phyloP scores from a whole-genome alignment of 2,329 filamentous ascomycete species.

The Dothiorella sarmentorum region DNA sequence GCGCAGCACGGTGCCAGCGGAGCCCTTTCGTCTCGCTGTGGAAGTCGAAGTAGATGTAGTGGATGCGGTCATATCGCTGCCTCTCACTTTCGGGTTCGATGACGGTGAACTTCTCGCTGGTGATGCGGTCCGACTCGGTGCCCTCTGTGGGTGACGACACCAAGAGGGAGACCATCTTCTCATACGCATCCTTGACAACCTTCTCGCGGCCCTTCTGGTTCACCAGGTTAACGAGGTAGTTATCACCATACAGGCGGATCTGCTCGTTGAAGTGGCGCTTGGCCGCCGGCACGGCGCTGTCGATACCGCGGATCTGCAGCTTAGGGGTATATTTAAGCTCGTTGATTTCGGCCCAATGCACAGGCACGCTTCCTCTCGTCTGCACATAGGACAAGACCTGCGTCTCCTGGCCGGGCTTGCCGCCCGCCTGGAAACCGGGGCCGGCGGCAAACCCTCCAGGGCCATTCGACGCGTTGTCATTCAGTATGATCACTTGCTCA shows the following conservation, averaged over 20 bases:
- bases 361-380: conserved; percentile 91
- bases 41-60: conserved; percentile 98
- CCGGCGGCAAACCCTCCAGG: conserved; percentile 78
- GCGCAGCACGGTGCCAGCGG: conserved; percentile 85
- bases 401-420: conserved; percentile 64
- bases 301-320: conserved; percentile 80
- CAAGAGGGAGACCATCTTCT: conserved; percentile 78
- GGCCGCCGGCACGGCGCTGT: conserved; percentile 74
- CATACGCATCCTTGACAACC: conserved; percentile 87
- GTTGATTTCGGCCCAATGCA: conserved; percentile 96
- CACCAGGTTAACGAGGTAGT: conserved; percentile 94
- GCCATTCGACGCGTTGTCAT: conserved; percentile 69
- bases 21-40: conserved; percentile 96
- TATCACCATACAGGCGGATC: conserved; percentile 89
- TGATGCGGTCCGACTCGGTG: conserved; percentile 61
- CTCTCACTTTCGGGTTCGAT: conserved; percentile 62
- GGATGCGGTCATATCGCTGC: conserved; percentile 74
- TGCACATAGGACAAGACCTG: conserved; percentile 95
- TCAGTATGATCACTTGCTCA: conserved; percentile 86
- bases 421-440: conserved; percentile 64
- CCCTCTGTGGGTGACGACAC: conserved; percentile 66
- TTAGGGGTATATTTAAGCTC: conserved; percentile 87
- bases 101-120: conserved; percentile 75
- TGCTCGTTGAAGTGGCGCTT: conserved; percentile 90
- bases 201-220: conserved; percentile 93